Evolutionary conservation across 1,284 basidiomycete genomes (phyloP), one percentile per base, ranked within the genome.

Genomic region (Pseudozyma hubeiensis): DNA sequence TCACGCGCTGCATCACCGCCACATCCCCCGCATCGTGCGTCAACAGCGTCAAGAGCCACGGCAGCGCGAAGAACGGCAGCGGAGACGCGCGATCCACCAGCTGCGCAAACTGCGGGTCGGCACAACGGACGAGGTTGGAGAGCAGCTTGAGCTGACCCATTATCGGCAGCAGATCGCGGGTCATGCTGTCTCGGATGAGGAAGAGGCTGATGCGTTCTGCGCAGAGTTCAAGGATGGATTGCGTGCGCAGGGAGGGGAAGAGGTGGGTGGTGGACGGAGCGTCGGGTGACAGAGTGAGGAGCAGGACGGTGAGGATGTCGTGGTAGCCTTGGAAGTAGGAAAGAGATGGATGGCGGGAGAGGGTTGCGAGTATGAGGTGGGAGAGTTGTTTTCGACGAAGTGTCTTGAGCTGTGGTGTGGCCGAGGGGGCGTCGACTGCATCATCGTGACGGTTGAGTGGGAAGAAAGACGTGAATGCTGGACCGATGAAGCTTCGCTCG

Each of bases 281-380:
- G 11, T 34, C 43, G 1, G 62, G 61, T 8, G 54, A 62, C 5
- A 69, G 86, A 0, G 93, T 94, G 31, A 97, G 87, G 75, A 92
- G 91, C 0, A 97, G 74, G 11, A 97, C 92, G 0, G 92, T 91
- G 34, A 93, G 87, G 48, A 97, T 93, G 81, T 97, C 94, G 83
- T 97, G 94, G 83, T 93, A 96, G 43, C 94, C 94, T 90, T 93
- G 80, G 29, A 61, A 97, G 85, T 97, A 97, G 81, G 88, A 89
- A 40, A 97, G 86, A 40, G 87, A 88, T 7, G 90, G 90, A 62
- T 91, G 88, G 78, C 88, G 89, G 29, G 92, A 88, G 77, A 97
- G 91, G 3, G 94, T 84, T 2, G 89, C 86, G 1, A 92, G 88
- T 14, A 81, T 64, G n/a, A 82, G 54, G 10, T 65, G 60, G 3